Base-by-base conservation (phyloP, 1,284 basidiomycete species). In the Leccinum subrobustum region DNA sequence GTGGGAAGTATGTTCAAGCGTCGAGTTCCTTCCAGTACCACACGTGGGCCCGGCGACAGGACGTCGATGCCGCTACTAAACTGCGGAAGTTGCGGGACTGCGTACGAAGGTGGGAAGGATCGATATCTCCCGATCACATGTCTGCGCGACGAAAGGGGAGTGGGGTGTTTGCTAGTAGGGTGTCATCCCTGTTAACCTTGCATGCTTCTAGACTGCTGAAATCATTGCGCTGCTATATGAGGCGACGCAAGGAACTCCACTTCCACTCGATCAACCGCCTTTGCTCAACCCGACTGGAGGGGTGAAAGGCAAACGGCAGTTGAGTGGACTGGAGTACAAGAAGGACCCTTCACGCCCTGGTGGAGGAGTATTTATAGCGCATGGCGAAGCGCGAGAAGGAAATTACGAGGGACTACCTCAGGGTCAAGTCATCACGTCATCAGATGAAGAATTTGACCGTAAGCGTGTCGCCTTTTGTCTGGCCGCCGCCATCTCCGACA, bases 171-270 rank as follows among this genome's bases (percentile, higher is more conserved):
- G 64, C 67, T 55, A 12, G 56, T 70, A 59, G 54, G 60, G 61
- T 67, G 64, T 62, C 58, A 64, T 61, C 57, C 50, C 58, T 68
- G 64, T 63, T 68, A 57, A 57, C 39, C 8, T 52, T n/a, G 54
- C 60, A 61, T 68, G 62, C 47, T 9, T 67, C 16, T 75, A 98
- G 88, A 96, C 95, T 1, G 89, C 92, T 25, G 95, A 95, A 76
- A 94, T 96, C 62, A 96, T 97, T 68, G 85, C 90, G 25, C 81
- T 98, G 20, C 81, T 98, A 25, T 96, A 94, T 75, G 94, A 97
- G 78, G 89, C 94, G 33, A 93, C 93, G 27, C 88, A 92, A 75
- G 85, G 91, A 42, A 86, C 87, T 8, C 78, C 79, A 9, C 71
- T 81, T 58, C 81, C 83, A 2, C 73, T 84, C 56, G 86, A 87